These are phyloP conservation scores for Diplodia intermedia DNA, from an alignment of 2,329 filamentous ascomycete species.

Conservation along the genomic window DNA sequence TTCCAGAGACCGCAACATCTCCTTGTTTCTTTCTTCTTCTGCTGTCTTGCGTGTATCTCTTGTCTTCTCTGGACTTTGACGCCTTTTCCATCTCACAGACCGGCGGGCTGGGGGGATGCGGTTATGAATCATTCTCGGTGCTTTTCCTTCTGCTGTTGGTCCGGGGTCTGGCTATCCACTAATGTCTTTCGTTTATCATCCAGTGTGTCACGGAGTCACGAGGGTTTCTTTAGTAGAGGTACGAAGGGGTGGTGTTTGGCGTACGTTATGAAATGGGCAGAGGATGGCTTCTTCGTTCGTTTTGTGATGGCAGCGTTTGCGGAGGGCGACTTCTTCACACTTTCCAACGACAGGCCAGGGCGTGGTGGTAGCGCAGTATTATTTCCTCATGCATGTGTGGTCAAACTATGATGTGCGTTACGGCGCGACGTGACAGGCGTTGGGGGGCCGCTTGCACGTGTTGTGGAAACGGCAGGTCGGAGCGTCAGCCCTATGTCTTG, in stretches of 20 bases:
- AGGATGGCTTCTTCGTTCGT: constrained; percentile 10
- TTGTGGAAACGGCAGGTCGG: not conserved
- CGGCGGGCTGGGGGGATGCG: not conserved
- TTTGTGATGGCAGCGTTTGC: constrained; percentile 10
- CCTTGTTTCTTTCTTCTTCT: constrained; percentile 9
- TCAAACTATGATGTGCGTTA: too few species aligned
- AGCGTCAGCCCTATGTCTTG: constrained; percentile 29
- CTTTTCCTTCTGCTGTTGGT: constrained; percentile 5
- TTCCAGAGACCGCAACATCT: constrained; percentile 26
- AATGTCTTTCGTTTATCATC: constrained; percentile 32
- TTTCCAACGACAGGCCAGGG: not conserved
- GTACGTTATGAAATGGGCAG: constrained; percentile 13
- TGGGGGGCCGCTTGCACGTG: not conserved
- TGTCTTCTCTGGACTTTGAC: constrained; percentile 14
- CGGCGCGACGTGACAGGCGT: not conserved
- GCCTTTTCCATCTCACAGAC: constrained; percentile 19
- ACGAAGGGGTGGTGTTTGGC: constrained; percentile 20
- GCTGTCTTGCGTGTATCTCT: constrained; percentile 13
- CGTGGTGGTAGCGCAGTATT: constrained; percentile 5
- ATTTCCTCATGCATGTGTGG: not conserved
- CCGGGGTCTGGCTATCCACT: constrained; percentile 12
- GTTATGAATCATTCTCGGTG: constrained; percentile 26
- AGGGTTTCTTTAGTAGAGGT: constrained; percentile 24
- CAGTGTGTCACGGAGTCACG: constrained; percentile 26
- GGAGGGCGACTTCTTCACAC: not conserved